Evolutionary conservation across 1,284 basidiomycete genomes (phyloP), one percentile per base, ranked within the genome.

Genomic region (Cryptococcus deneoformans): DNA sequence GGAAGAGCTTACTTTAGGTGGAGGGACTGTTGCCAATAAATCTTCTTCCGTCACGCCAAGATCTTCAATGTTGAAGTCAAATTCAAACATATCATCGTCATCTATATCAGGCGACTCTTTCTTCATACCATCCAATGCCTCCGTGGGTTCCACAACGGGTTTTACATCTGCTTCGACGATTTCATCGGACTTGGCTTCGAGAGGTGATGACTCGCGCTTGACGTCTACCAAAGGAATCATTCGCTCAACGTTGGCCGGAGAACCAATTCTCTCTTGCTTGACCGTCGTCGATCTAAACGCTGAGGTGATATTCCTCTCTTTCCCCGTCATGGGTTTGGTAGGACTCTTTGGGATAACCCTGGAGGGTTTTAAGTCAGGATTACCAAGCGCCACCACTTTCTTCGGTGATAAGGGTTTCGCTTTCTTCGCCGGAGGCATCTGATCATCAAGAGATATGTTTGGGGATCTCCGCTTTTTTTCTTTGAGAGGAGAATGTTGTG

Each of bases 31-130:
- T 6, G 50, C 42, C 2, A 69, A 44, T 1, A 65, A 48, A 14
- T 70, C 63, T n/a, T 68, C 67, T 16, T 73, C 72, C 8, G 24
- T 20, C 72, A 58, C 44, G 54, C 60, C 11, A 68, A 64, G 1
- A 71, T 71, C 74, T 2, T 60, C 61, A 10, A 76, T 48, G 47
- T 74, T 73, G 59, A 72, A 68, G 42, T 72, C 71, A 20, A 67
- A 67, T 36, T 66, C 63, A 52, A 70, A 73, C n/a, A 67, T 34
- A 42, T 67, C 65, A 29, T 69, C 67, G 43, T 63, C 62, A 4
- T 51, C 57, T 4, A 64, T 42, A 10, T 50, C 52, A 10, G 54
- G 50, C 56, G 50, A 34, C 6, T 49, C 36, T 35, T 51, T 37
- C 9, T 44, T 53, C 12, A 50, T 11, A 10, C 55, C 53, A 14